phyloP scores from a whole-genome alignment of 192 early-diverging fungal genomes.

The Paraglomus brasilianum region DNA sequence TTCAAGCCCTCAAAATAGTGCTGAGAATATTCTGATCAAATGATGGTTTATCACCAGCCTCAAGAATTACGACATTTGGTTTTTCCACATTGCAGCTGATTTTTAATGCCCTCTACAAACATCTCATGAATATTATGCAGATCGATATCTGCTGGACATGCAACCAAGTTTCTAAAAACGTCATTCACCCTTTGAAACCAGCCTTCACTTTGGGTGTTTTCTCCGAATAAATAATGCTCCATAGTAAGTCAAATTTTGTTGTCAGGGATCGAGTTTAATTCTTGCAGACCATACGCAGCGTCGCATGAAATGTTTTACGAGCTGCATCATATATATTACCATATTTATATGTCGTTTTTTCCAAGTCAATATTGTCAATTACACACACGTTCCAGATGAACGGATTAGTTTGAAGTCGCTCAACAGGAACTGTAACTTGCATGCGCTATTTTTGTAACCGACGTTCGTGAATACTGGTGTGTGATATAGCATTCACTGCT shows the following conservation, averaged over 20 bases:
- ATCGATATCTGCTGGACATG: too few species aligned
- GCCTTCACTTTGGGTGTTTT: too few species aligned
- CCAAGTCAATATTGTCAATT: too few species aligned
- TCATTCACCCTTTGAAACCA: too few species aligned
- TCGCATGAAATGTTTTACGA: neutral
- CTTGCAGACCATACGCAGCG: neutral
- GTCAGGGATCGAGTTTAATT: too few species aligned
- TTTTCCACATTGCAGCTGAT: neutral
- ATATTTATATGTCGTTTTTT: too few species aligned
- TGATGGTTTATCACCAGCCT: slow-evolving; percentile 13
- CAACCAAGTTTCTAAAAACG: too few species aligned
- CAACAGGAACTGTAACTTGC: neutral
- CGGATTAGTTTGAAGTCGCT: neutral
- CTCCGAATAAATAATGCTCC: too few species aligned
- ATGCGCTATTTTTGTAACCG: neutral
- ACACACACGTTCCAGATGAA: too few species aligned
- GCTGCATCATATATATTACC: neutral
- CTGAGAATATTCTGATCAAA: neutral
- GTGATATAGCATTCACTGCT: neutral
- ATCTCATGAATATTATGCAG: neutral
- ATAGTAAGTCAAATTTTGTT: too few species aligned
- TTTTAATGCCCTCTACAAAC: neutral
- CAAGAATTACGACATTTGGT: neutral
- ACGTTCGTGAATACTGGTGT: neutral
- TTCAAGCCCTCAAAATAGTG: slow-evolving; percentile 1